Percentiles rank a stretch among this genome's conserved stretches.
phyloP scores from a whole-genome alignment of 805 yeast species.

The Candida taoyuanica region DNA sequence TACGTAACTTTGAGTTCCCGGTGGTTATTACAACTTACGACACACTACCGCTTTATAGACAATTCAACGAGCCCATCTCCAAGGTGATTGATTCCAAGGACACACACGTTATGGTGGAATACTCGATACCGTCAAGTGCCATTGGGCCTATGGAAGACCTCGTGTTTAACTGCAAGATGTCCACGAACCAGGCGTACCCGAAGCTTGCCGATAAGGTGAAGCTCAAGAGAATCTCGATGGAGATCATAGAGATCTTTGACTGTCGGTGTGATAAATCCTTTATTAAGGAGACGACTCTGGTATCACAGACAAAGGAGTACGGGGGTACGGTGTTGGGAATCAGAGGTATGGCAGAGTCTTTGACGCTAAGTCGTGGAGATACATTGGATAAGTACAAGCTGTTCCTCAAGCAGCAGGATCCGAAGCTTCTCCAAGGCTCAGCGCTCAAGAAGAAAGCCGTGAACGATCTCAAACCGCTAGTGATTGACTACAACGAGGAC shows the following conservation, averaged over 20 bases:
- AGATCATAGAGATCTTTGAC: slow-evolving; percentile 50
- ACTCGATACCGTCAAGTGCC: slow-evolving; percentile 45
- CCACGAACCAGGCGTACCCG: slow-evolving; percentile 27
- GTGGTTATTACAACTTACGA: slow-evolving; percentile 53
- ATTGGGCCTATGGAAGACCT: slow-evolving; percentile 56
- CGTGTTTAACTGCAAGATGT: slow-evolving; percentile 33
- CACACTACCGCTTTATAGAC: slow-evolving; percentile 49
- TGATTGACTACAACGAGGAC: slow-evolving; percentile 19
- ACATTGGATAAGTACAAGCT: slow-evolving; percentile 24
- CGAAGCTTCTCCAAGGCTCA: slow-evolving; percentile 26
- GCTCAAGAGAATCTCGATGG: slow-evolving; percentile 42
- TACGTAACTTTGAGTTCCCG: slow-evolving; percentile 35
- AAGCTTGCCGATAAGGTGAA: slow-evolving; percentile 28
- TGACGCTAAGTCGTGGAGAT: slow-evolving; percentile 27
- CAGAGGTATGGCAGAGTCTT: slow-evolving; percentile 6
- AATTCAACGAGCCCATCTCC: slow-evolving; percentile 48
- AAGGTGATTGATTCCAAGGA: slow-evolving; percentile 44
- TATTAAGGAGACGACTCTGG: slow-evolving; percentile 40
- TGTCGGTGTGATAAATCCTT: slow-evolving; percentile 34
- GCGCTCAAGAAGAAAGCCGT: slow-evolving; percentile 19
- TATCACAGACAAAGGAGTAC: slow-evolving; percentile 19
- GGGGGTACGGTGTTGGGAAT: slow-evolving; percentile 14
- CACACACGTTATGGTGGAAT: slow-evolving; percentile 41
- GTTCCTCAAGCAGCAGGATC: slow-evolving; percentile 30
- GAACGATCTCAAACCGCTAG: slow-evolving; percentile 28